Percentiles rank a stretch among this genome's conserved stretches.
Evolutionary conservation across 495 filamentous ascomycete species (phyloP).

Genomic region (Aspergillus sclerotioniger): DNA sequence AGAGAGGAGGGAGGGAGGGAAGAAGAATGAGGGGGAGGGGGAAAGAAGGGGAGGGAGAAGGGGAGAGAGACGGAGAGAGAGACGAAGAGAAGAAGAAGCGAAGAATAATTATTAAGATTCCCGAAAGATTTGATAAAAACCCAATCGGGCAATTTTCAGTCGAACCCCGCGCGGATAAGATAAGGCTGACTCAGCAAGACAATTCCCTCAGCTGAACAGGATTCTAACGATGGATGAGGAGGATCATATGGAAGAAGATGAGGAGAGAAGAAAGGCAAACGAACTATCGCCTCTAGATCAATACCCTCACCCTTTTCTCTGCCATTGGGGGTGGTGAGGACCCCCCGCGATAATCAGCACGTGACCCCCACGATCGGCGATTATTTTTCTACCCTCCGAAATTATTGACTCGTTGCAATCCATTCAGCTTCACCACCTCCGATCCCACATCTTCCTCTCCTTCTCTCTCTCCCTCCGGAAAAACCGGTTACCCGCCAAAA

Average conservation of each 20-base stretch:
- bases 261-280: too few species aligned
- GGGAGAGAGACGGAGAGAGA: slow-evolving; percentile 11
- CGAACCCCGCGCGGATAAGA: slow-evolving; percentile 27
- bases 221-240: background rate
- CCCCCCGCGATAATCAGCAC: slow-evolving; percentile 2
- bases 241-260: background rate
- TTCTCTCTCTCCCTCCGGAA: background rate
- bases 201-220: background rate
- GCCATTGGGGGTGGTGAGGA: background rate
- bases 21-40: too few species aligned
- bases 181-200: slow-evolving; percentile 27
- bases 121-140: slow-evolving; percentile 8
- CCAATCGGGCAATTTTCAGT: slow-evolving; percentile 10
- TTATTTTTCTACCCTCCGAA: slow-evolving; percentile 9
- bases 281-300: too few species aligned
- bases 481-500: slow-evolving; percentile 37
- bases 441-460: slow-evolving; percentile 6
- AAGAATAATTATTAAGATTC: slow-evolving; percentile 11
- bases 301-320: too few species aligned
- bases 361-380: slow-evolving; percentile 18
- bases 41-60: slow-evolving; percentile 13
- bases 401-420: slow-evolving; percentile 1
- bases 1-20: slow-evolving; percentile 15
- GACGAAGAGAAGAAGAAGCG: background rate
- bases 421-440: background rate